phyloP scores from a whole-genome alignment of 2,329 filamentous ascomycete species.

The Zymoseptoria brevis region DNA sequence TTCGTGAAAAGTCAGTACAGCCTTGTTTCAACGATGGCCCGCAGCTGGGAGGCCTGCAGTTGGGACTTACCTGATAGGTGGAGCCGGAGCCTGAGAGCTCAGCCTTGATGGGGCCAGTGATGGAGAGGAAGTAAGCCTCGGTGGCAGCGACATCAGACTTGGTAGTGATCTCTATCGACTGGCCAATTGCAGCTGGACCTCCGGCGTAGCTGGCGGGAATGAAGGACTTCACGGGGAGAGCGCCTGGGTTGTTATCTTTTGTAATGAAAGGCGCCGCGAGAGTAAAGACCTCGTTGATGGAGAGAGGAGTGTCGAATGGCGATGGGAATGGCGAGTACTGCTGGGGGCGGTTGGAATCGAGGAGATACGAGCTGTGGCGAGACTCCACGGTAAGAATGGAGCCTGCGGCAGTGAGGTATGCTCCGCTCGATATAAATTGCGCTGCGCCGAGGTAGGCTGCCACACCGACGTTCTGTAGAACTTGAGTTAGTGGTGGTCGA shows the following conservation, averaged over 20 bases:
- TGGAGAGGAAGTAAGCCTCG: slow-evolving; percentile 20
- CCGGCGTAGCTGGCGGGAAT: slow-evolving; percentile 14
- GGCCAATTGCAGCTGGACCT: slow-evolving; percentile 7
- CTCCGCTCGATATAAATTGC: slow-evolving; percentile 48
- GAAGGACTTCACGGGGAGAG: slow-evolving; percentile 49
- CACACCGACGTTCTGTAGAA: slow-evolving; percentile 39
- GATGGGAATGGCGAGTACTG: slow-evolving; percentile 47
- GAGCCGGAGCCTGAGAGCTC: slow-evolving; percentile 13
- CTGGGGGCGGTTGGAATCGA: slow-evolving; percentile 24
- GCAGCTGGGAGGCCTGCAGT: too few relatives aligned
- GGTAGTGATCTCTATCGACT: too few relatives aligned
- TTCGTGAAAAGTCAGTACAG: not conserved
- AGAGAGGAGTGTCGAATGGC: slow-evolving; percentile 54
- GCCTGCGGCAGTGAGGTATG: slow-evolving; percentile 52
- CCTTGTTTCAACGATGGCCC: too few relatives aligned
- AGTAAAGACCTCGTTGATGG: slow-evolving; percentile 53
- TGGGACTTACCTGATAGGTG: slow-evolving; percentile 5
- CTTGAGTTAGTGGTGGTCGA: slow-evolving; percentile 10
- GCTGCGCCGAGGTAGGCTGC: slow-evolving; percentile 57
- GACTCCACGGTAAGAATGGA: slow-evolving; percentile 58
- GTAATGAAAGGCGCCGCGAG: slow-evolving; percentile 56
- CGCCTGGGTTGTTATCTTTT: slow-evolving; percentile 29
- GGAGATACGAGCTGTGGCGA: slow-evolving; percentile 55
- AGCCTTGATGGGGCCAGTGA: slow-evolving; percentile 18
- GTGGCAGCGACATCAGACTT: slow-evolving; percentile 14